These are phyloP conservation scores for Magnolia kwangsiensis DNA, from an alignment of 164 flowering plant species.

Conservation along the genomic window DNA sequence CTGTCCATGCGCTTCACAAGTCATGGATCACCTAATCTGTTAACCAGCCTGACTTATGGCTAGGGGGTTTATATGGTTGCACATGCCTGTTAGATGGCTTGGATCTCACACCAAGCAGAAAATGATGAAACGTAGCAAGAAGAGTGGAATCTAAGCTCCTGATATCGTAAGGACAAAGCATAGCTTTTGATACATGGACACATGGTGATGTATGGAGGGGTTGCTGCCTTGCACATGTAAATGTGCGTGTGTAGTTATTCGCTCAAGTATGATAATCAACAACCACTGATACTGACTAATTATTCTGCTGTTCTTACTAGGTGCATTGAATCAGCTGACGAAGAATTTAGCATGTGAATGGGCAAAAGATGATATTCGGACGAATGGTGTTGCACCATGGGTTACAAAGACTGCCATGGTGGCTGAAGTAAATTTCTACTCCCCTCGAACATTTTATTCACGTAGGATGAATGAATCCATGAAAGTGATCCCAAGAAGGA, in stretches of 20 bases:
- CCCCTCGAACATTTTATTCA: background rate
- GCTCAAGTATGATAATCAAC: background rate
- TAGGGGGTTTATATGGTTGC: no score
- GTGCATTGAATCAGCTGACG: conserved; percentile 68
- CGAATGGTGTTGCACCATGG: conserved; percentile 68
- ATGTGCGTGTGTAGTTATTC: background rate
- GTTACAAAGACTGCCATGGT: conserved; percentile 58
- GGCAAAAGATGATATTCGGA: conserved; percentile 76
- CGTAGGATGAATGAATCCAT: background rate
- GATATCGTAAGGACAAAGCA: no score
- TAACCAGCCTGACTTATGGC: no score
- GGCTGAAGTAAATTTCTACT: conserved; percentile 35
- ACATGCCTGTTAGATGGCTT: no score
- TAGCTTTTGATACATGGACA: no score
- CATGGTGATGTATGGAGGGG: no score
- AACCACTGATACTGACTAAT: background rate
- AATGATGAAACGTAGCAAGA: no score
- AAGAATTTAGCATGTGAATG: conserved; percentile 79
- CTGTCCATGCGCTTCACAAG: no score
- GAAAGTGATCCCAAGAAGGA: background rate
- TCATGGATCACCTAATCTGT: no score
- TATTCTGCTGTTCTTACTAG: conserved; percentile 26
- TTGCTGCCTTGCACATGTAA: no score
- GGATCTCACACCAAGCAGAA: no score
- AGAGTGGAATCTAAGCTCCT: no score